Evolutionary conservation across 2,329 filamentous ascomycete species (phyloP), one percentile per base, ranked within the genome.

Genomic region (Arthrobotrys sinensis): DNA sequence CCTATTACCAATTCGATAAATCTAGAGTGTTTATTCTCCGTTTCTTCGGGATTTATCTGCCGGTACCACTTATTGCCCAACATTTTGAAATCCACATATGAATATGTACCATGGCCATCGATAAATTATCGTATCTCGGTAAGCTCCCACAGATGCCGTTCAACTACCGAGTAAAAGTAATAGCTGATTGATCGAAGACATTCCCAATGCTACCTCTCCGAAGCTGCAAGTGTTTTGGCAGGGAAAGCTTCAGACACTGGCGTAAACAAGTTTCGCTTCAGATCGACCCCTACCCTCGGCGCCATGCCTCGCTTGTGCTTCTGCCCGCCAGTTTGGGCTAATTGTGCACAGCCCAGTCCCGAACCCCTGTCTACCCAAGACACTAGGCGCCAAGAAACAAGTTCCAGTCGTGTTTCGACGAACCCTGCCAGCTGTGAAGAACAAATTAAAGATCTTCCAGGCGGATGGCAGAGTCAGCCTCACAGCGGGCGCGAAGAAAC

Each of bases 201-300:
- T 36, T 16, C 10, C 36, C 46, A 64, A 60, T 76, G 57, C 65
- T 70, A 76, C 72, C 32, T 28, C 50, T 67, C 46, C 66, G 73
- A 71, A 50, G 73, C 66, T 70, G 43, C 43, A 46, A 46, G 73
- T 46, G 73, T 77, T 77, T 77, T 50, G 50, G 55, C 63, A 64
- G 57, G 73, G 24, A 32, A 50, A 21, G 46, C n/a, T 67, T 77
- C 64, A 53, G 73, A 77, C 71, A 64, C 70, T 46, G 65, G 57
- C 46, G 65, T 64, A 77, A 77, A 77, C 73, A 77, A 52, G 73
- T 77, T 77, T 77, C 73, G 73, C 73, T 71, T 77, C 73, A 77
- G 65, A 77, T 50, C 38, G 55, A 40, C 73, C 73, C 73, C 57
- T 60, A 50, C 66, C 60, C 66, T 77, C 45, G 73, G 73, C 73